Evolutionary conservation across 176 grass and related monocot species (phyloP).

Genomic region (Olyra latifolia): DNA sequence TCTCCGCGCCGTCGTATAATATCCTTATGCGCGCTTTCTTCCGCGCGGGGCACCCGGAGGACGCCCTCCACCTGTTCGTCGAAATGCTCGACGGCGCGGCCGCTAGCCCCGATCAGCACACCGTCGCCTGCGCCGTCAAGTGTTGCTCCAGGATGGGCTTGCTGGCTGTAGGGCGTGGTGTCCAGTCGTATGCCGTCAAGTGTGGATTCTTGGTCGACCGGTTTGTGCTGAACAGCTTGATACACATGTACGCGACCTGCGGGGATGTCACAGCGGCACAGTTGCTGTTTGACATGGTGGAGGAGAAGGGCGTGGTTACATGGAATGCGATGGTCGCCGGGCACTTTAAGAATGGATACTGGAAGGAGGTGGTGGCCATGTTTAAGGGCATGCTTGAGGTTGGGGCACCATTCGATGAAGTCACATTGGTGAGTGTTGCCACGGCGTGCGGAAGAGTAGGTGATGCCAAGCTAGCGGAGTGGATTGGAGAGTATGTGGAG

Average conservation of each 20-base stretch:
- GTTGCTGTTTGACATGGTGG: slow-evolving; percentile 34
- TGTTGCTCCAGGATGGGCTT: slow-evolving; percentile 40
- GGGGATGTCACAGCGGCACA: slow-evolving; percentile 37
- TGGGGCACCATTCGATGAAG: slow-evolving; percentile 50
- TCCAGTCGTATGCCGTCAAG: slow-evolving; percentile 60
- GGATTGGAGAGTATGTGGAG: slow-evolving; percentile 43
- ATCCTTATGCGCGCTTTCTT: slow-evolving; percentile 56
- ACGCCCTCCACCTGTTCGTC: slow-evolving; percentile 58
- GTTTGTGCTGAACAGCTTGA: slow-evolving; percentile 71
- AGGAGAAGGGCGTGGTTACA: slow-evolving; percentile 33
- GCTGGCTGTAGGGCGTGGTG: slow-evolving; percentile 10
- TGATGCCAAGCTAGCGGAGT: slow-evolving; percentile 28
- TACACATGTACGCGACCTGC: slow-evolving; percentile 56
- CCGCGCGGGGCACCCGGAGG: slow-evolving; percentile 26
- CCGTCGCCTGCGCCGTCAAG: slow-evolving; percentile 56
- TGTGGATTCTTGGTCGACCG: slow-evolving; percentile 37
- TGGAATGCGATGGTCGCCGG: slow-evolving; percentile 56
- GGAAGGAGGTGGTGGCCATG: slow-evolving; percentile 44
- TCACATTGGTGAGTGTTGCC: slow-evolving; percentile 58
- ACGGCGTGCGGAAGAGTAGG: slow-evolving; percentile 41
- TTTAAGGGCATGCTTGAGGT: slow-evolving; percentile 50
- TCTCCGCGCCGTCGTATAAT: slow-evolving; percentile 40
- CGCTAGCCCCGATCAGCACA: slow-evolving; percentile 47
- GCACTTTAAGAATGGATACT: slow-evolving; percentile 48
- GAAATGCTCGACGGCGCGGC: slow-evolving; percentile 42